Conservation (phyloP, 2,329 filamentous ascomycete genomes). For the Cladosporium sp. region DNA sequence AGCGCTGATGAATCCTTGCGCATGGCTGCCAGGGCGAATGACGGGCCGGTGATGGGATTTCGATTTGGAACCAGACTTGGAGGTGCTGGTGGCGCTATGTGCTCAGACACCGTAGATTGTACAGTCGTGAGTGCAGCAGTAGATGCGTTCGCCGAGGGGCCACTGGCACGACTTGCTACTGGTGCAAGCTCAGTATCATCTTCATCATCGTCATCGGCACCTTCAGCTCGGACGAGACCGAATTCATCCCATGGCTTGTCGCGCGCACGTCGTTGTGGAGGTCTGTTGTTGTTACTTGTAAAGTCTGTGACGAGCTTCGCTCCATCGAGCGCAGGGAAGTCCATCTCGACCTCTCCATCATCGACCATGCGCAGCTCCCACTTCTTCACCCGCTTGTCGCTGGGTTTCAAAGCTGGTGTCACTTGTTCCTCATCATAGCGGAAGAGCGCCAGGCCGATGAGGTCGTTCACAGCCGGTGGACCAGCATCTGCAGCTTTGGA, state of each 20-base stretch:
- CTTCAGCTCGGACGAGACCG: conserved; percentile 71
- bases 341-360: conserved; percentile 80
- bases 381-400: conserved; percentile 76
- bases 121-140: conserved; percentile 33
- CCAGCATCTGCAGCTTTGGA: conserved; percentile 69
- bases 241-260: conserved; percentile 83
- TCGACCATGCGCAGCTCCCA: conserved; percentile 84
- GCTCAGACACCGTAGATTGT: conserved; percentile 41
- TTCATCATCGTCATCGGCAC: conserved; percentile 62
- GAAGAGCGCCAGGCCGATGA: conserved; percentile 80
- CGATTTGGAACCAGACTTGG: conserved; percentile 45
- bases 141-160: conserved; percentile 41
- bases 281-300: conserved; percentile 74
- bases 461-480: conserved; percentile 70
- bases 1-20: conserved; percentile 49
- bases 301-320: conserved; percentile 76
- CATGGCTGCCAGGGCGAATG: conserved; percentile 47
- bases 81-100: conserved; percentile 35
- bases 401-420: conserved; percentile 64
- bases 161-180: neutral
- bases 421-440: conserved; percentile 76
- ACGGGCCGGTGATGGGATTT: conserved; percentile 55
- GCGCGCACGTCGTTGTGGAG: conserved; percentile 64
- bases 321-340: conserved; percentile 76
- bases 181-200: conserved; percentile 8